Evolutionary conservation across 805 yeast genomes (phyloP).

Genomic region (Grigorovia yakushimaensis): DNA sequence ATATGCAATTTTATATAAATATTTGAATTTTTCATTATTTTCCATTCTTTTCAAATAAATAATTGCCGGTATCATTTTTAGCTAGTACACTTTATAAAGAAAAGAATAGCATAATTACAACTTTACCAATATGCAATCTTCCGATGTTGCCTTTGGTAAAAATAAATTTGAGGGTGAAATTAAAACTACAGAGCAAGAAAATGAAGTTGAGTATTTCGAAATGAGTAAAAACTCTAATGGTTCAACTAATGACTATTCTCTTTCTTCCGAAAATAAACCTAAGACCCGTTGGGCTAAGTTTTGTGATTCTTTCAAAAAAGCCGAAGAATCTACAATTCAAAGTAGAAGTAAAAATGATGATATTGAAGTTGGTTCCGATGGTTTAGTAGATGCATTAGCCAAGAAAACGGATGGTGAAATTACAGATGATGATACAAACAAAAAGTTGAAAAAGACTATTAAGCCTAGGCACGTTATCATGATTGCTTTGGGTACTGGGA

Average conservation of each 20-base stretch:
- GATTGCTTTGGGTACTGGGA: slow-evolving; percentile 78
- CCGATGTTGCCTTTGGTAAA: slow-evolving; percentile 4
- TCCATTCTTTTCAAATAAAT: too few relatives aligned
- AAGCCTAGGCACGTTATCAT: slow-evolving; percentile 47
- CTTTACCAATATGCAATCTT: not conserved
- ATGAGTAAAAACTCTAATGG: slow-evolving; percentile 2
- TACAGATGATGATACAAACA: slow-evolving; percentile 5
- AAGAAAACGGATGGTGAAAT: slow-evolving; percentile 1
- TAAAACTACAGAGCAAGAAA: slow-evolving; percentile 13
- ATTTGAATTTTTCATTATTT: too few relatives aligned
- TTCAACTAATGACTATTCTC: slow-evolving; percentile 1
- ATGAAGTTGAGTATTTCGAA: slow-evolving; percentile 21
- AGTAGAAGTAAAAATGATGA: not conserved
- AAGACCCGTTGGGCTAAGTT: not conserved
- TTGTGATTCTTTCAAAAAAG: slow-evolving; percentile 6
- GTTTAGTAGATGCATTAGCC: not conserved
- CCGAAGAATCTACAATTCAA: slow-evolving; percentile 7
- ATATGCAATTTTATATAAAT: too few relatives aligned
- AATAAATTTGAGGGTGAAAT: slow-evolving; percentile 9
- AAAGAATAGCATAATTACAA: too few relatives aligned
- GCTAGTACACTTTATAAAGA: too few relatives aligned
- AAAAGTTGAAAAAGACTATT: slow-evolving; percentile 30
- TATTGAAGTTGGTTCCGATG: slow-evolving; percentile 1
- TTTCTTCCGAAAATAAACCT: slow-evolving; percentile 1
- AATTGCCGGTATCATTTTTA: too few relatives aligned